Evolutionary conservation across 805 yeast genomes (phyloP).

Genomic region (Saccharomycopsis olivae): DNA sequence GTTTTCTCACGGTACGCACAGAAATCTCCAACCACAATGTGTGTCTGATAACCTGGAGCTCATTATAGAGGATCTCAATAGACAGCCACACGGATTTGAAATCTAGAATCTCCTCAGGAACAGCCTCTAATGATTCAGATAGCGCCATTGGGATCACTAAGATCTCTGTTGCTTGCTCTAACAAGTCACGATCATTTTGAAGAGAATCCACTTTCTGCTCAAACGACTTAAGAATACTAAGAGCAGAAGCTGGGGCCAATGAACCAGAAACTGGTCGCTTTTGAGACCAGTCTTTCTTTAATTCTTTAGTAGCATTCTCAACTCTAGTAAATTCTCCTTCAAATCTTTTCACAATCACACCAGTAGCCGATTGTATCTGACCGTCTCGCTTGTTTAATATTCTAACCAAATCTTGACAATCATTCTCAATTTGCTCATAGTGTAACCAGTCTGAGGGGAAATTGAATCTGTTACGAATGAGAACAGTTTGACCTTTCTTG

Average conservation of each 20-base stretch:
- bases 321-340: conserved; percentile 31
- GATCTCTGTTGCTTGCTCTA: conserved; percentile 27
- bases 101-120: conserved; percentile 42
- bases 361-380: conserved; percentile 32
- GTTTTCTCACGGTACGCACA: conserved; percentile 33
- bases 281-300: conserved; percentile 37
- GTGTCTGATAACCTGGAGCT: conserved; percentile 32
- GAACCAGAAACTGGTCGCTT: conserved; percentile 37
- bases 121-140: conserved; percentile 23
- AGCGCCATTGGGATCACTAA: conserved; percentile 26
- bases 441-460: conserved; percentile 47
- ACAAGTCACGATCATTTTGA: conserved; percentile 17
- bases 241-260: conserved; percentile 33
- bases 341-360: conserved; percentile 32
- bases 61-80: conserved; percentile 39
- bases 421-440: conserved; percentile 51
- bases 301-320: conserved; percentile 23
- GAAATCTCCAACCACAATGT: conserved; percentile 40
- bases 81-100: conserved; percentile 55
- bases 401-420: conserved; percentile 31
- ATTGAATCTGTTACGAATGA: conserved; percentile 34
- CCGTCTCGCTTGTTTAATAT: conserved; percentile 27
- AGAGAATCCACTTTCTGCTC: conserved; percentile 19
- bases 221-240: conserved; percentile 28
- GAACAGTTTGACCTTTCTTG: conserved; percentile 29